Evolutionary conservation across 1,139 yeast genomes (phyloP).

Genomic region (Diutina pseudorugosa): DNA sequence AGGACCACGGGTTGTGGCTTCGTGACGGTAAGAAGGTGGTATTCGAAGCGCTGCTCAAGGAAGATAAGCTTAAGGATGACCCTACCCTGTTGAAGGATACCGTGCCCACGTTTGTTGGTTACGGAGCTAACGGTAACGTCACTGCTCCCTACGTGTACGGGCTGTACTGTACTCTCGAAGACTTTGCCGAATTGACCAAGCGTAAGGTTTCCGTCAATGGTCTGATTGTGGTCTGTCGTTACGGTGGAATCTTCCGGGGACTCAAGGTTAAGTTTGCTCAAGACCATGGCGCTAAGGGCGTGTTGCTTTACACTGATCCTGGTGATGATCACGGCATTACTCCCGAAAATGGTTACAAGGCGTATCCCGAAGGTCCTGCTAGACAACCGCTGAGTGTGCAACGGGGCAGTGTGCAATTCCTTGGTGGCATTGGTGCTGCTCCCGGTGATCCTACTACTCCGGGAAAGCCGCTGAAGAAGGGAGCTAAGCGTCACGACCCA

Average conservation of each 20-base stretch:
- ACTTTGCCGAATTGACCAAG: constrained; percentile 32
- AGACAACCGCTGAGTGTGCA: constrained; percentile 44
- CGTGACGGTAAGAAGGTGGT: constrained; percentile 16
- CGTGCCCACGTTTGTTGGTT: constrained; percentile 55
- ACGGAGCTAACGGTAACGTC: constrained; percentile 58
- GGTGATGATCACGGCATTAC: constrained; percentile 44
- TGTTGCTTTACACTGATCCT: constrained; percentile 54
- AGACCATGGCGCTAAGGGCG: constrained; percentile 49
- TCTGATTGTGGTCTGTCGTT: constrained; percentile 47
- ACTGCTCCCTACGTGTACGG: constrained; percentile 48
- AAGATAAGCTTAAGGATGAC: constrained; percentile 64
- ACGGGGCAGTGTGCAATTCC: constrained; percentile 32
- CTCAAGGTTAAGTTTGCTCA: constrained; percentile 59
- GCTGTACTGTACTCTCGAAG: constrained; percentile 47
- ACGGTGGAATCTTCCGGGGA: constrained; percentile 52
- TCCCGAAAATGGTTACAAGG: constrained; percentile 35
- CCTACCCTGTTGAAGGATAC: constrained; percentile 42
- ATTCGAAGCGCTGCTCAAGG: constrained; percentile 55
- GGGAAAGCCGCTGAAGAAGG: constrained; percentile 63
- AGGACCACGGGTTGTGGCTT: constrained; percentile 29
- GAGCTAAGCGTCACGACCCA: constrained; percentile 48
- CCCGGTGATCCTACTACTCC: constrained; percentile 94
- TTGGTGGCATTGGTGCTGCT: constrained; percentile 41
- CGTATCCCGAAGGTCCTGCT: constrained; percentile 61
- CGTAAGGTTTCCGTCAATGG: constrained; percentile 36